Evolutionary conservation across 176 grass and related monocot genomes (phyloP).

Genomic region (Olyra latifolia): DNA sequence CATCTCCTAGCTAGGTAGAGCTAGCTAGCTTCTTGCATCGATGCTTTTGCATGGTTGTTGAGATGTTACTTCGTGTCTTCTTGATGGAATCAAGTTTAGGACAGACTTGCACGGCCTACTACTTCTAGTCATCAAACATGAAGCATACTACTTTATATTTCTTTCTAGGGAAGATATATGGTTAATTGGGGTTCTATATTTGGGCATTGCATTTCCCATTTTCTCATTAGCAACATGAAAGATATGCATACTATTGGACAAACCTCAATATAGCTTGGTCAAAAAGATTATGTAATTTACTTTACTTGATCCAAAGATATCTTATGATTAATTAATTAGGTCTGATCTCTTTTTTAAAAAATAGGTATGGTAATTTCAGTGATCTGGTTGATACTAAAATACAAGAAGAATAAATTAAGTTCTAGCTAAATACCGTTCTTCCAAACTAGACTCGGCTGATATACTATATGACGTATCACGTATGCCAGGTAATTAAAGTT

Average conservation of each 20-base stretch:
- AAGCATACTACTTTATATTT: neutral
- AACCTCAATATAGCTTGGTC: neutral
- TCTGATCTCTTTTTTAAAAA: no score
- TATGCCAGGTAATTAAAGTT: neutral
- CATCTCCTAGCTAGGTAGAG: neutral
- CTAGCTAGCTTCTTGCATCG: constrained; percentile 20
- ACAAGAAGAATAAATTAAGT: neutral
- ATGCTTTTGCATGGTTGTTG: constrained; percentile 47
- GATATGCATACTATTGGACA: neutral
- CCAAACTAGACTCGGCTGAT: neutral
- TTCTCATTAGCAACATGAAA: neutral
- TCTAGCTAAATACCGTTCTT: neutral
- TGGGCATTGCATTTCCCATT: neutral
- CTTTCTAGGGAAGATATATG: neutral
- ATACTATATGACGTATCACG: neutral
- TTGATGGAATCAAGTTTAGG: constrained; percentile 28
- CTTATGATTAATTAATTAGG: no score
- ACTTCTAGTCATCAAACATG: constrained; percentile 24
- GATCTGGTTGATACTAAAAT: neutral
- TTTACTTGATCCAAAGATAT: constrained; percentile 27
- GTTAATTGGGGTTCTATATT: neutral
- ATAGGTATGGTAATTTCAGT: neutral
- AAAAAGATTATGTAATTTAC: neutral
- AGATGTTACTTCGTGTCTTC: constrained; percentile 43
- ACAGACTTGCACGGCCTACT: constrained; percentile 49